Evolutionary conservation across 148 eudicot species (phyloP), one percentile per base, ranked within the genome.

Genomic region (Beta vulgaris): DNA sequence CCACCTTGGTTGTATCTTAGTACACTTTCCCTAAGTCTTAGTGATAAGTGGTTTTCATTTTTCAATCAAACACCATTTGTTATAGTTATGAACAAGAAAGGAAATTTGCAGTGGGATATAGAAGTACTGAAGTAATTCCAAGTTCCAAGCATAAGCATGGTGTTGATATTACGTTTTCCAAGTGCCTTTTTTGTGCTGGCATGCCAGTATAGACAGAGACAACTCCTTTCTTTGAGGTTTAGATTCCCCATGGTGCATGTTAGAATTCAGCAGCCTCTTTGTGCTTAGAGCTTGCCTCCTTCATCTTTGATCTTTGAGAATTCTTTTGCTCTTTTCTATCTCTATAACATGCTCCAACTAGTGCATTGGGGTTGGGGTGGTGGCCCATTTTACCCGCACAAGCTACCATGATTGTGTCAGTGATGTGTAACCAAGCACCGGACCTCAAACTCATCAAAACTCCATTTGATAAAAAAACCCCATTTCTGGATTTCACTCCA

Each of bases 231-330:
- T 71, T 79, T 73, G 80, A 73, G 77, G 81, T 76, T 79, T 77
- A 71, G 86, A 82, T 79, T 86, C 79, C 83, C 88, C 59, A 82
- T 73, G 85, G 78, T 82, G 61, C 79, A 85, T 83, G 82, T 77
- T 73, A 77, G 65, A 44, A 58, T 25, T 64, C 46, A 29, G 68
- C 65, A 66, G 29, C 59, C 63, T 78, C 78, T 74, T 74, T 67
- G 72, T 70, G 83, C 73, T 77, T 55, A 68, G 78, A 69, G 73
- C 31, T n/a, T 71, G 81, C 73, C 69, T 60, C 63, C 76, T 59
- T 44, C 34, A 62, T 40, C 46, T 64, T 35, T 73, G 28, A 34
- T 60, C 67, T 23, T 71, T 44, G 19, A 28, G 62, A n/a, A n/a
- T n/a, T 48, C 53, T 62, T 55, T 39, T 29, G 18, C 26, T 32